These are phyloP conservation scores for Musa troglodytarum DNA, from an alignment of 176 grass and related monocot genomes.

Conservation along the genomic window DNA sequence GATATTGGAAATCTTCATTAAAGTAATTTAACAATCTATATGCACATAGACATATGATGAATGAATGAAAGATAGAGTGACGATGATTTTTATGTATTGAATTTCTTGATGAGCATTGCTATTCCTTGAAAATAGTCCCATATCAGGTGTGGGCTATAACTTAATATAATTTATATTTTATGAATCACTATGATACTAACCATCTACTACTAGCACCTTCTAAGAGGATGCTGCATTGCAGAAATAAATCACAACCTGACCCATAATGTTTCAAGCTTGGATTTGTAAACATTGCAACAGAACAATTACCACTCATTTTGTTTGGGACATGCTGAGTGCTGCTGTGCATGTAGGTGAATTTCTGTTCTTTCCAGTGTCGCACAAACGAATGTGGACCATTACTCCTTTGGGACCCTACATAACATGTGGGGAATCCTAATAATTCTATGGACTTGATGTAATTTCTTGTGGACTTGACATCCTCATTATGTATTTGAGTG, in stretches of 20 bases:
- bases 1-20: not conserved
- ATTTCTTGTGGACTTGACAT: no score
- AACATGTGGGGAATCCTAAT: no score
- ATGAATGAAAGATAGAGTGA: not conserved
- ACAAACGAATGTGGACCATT: no score
- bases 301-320: no score
- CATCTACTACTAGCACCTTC: not conserved
- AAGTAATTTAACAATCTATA: not conserved
- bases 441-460: no score
- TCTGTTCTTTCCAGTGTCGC: no score
- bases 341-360: no score
- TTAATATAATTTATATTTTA: not conserved
- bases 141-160: not conserved
- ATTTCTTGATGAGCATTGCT: not conserved
- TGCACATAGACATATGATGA: not conserved
- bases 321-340: no score
- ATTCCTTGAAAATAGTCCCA: not conserved
- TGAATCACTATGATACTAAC: not conserved
- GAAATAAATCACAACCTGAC: not conserved
- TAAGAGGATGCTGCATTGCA: not conserved
- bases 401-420: no score
- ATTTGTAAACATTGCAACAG: no score
- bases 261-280: no score
- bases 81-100: not conserved
- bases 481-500: no score